phyloP scores from a whole-genome alignment of 2,329 filamentous ascomycete genomes.

The Xylariales sp. region DNA sequence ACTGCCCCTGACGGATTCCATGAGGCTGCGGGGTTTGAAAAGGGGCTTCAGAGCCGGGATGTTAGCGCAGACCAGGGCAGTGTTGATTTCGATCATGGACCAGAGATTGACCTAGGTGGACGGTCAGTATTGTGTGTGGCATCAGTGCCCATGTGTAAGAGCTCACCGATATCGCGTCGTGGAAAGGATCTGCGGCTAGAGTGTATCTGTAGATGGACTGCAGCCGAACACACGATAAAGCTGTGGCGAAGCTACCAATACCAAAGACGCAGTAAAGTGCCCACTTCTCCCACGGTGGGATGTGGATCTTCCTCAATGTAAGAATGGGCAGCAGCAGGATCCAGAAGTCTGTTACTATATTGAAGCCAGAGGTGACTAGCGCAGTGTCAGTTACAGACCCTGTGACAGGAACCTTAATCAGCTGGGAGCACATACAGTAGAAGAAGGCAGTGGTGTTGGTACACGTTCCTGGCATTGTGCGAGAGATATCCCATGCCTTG shows the following conservation, averaged over 20 bases:
- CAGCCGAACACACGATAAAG: conserved; percentile 33
- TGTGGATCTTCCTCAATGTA: conserved; percentile 39
- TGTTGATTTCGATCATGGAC: conserved; percentile 44
- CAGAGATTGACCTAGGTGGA: conserved; percentile 39
- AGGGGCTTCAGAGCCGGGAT: conserved; percentile 46
- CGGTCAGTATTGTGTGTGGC: too few relatives aligned
- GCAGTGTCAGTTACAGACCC: conserved; percentile 1
- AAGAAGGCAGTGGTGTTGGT: conserved; percentile 37
- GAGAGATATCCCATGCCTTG: conserved; percentile 36
- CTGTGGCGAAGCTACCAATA: conserved; percentile 31
- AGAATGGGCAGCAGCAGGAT: conserved; percentile 40
- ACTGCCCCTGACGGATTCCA: background rate
- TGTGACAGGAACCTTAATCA: background rate
- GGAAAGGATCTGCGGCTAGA: conserved; percentile 30
- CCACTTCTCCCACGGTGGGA: conserved; percentile 43
- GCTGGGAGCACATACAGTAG: conserved; percentile 25
- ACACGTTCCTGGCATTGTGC: conserved; percentile 29
- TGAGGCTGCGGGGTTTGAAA: conserved; percentile 26
- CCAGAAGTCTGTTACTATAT: conserved; percentile 42
- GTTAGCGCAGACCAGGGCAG: conserved; percentile 44
- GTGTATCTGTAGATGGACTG: conserved; percentile 36
- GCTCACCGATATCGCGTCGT: conserved; percentile 24
- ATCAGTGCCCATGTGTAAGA: too few relatives aligned
- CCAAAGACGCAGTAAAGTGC: conserved; percentile 43
- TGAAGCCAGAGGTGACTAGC: conserved; percentile 35